Evolutionary conservation across 1,284 basidiomycete species (phyloP), one percentile per base, ranked within the genome.

Genomic region (Naganishia sp.): DNA sequence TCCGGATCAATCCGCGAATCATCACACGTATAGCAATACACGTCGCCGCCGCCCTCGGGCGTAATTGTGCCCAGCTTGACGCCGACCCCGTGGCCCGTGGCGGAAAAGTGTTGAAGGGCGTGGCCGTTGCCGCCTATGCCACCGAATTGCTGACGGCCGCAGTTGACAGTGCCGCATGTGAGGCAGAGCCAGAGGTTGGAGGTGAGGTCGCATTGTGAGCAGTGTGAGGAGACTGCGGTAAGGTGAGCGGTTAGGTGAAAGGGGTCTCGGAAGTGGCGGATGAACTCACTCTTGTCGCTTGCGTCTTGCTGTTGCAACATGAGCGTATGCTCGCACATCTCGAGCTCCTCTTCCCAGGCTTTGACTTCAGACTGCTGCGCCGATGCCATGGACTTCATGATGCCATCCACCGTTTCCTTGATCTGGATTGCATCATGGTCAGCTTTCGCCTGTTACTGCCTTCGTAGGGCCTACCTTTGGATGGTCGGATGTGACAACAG

Each of bases 11-110:
- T 74, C 73, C 86, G 88, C 6, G 90, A 84, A 70, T 99, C 96
- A 74, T 96, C 87, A 78, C 96, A 99, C 0, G 83, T 79, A 76
- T 99, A 99, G 76, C 95, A 99, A 79, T 95, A 95, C 54, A 98
- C 87, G 74, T 98, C 95, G 67, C 91, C 95, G 6, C 82, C 85
- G 2, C 95, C 95, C 75, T 99, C 94, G 0, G 95, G 90, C 0
- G 94, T 96, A 73, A 99, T 97, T 0, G 95, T 99, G 2, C 95
- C 95, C 2, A 98, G 83, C 77, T 99, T 99, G 56, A 98, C 94
- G 65, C 89, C 90, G 28, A 95, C 84, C 0, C 88, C 85, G 76
- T 99, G 95, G 0, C 84, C 83, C 0, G 88, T 88, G 65, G 86
- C 83, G 63, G 90, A 79, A 69, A 84, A 97, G 75, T 99, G 96